Conservation (phyloP, 768 basidiomycete genomes). For the Termitomyces sp. region DNA sequence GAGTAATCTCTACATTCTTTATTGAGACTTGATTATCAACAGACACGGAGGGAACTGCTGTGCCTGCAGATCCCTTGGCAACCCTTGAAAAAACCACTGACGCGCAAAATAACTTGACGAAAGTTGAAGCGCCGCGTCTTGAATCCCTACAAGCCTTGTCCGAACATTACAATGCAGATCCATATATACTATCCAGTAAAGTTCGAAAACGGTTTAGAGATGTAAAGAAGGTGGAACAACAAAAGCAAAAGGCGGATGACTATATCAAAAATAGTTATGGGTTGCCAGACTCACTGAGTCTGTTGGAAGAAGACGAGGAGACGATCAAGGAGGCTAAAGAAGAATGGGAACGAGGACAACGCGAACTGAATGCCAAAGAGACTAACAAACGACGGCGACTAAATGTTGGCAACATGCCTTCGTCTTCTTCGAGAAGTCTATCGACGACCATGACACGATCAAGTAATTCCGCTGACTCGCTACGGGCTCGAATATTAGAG, state of each 20-base stretch:
- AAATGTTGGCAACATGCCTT: slow-evolving; percentile 20
- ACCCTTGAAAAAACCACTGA: slow-evolving; percentile 86
- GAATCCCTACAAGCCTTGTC: slow-evolving; percentile 74
- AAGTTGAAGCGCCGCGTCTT: slow-evolving; percentile 75
- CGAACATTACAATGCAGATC: slow-evolving; percentile 78
- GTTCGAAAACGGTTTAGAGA: slow-evolving; percentile 80
- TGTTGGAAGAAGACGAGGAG: slow-evolving; percentile 63
- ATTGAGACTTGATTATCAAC: slow-evolving; percentile 6
- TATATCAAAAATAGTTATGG: slow-evolving; percentile 70
- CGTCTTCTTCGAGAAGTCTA: slow-evolving; percentile 17
- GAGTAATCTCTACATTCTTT: not conserved
- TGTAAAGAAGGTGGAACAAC: slow-evolving; percentile 76
- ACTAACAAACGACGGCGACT: slow-evolving; percentile 44
- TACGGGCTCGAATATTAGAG: slow-evolving; percentile 52
- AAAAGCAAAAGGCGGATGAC: slow-evolving; percentile 65
- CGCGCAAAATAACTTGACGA: slow-evolving; percentile 64
- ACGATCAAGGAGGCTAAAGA: slow-evolving; percentile 54
- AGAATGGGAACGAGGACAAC: slow-evolving; percentile 52
- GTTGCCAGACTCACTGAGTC: slow-evolving; percentile 58
- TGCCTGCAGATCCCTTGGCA: slow-evolving; percentile 77
- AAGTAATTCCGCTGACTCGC: slow-evolving; percentile 26
- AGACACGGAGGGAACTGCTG: slow-evolving; percentile 65
- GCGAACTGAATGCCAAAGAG: slow-evolving; percentile 37
- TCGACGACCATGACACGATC: slow-evolving; percentile 10
- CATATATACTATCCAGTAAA: slow-evolving; percentile 72